phyloP scores from a whole-genome alignment of 2,329 filamentous ascomycete species.

The Coniochaeta sp. region DNA sequence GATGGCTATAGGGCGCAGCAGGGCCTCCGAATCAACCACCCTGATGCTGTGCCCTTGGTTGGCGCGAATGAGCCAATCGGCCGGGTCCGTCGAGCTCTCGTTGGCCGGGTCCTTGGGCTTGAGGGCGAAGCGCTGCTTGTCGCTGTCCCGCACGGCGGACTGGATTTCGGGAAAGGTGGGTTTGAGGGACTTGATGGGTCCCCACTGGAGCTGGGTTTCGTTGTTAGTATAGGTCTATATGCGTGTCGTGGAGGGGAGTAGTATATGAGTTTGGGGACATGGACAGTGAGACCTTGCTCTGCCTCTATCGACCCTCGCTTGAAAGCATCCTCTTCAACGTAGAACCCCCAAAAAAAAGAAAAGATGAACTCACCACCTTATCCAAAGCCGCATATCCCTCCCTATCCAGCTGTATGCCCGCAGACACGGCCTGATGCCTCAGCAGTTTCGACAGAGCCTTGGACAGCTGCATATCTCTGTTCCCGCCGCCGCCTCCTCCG shows the following conservation, averaged over 20 bases:
- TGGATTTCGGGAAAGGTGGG: constrained; percentile 71
- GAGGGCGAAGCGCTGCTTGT: constrained; percentile 87
- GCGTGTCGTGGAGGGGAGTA: neutral
- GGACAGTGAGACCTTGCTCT: too few species aligned
- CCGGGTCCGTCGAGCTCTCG: constrained; percentile 37
- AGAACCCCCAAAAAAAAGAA: constrained; percentile 5
- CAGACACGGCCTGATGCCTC: constrained; percentile 49
- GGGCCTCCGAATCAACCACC: constrained; percentile 56
- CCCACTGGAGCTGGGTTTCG: constrained; percentile 40
- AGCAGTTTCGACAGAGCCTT: constrained; percentile 47
- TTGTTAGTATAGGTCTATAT: neutral
- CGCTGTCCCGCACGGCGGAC: constrained; percentile 62
- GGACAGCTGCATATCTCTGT: constrained; percentile 42
- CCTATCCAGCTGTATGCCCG: constrained; percentile 48
- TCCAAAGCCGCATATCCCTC: constrained; percentile 55
- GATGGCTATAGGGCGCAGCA: constrained; percentile 62
- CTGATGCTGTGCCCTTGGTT: constrained; percentile 91
- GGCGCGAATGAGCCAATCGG: constrained; percentile 80
- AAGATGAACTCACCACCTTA: constrained; percentile 44
- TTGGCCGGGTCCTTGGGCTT: constrained; percentile 39
- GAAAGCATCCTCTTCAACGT: too few species aligned
- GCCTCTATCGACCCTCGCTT: too few species aligned
- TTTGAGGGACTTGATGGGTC: constrained; percentile 58
- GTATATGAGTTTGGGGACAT: constrained; percentile 6
- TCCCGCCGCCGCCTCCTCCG: constrained; percentile 22